Evolutionary conservation across 257 asterid genomes (phyloP), one percentile per base, ranked within the genome.

Genomic region (Misopates orontium): DNA sequence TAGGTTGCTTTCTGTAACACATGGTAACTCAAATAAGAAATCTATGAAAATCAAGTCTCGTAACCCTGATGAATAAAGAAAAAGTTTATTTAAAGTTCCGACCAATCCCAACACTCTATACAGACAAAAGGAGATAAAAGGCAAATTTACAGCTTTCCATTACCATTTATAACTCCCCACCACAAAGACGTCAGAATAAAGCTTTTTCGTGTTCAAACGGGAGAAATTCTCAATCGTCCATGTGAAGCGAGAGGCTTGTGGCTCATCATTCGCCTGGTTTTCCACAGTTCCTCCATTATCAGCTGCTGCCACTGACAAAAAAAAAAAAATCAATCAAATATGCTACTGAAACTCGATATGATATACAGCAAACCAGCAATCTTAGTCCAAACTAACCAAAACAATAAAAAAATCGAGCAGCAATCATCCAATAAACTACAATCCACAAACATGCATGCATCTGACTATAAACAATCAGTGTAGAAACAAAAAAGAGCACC

Each of bases 121-220:
- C 8, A 10, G 42, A 36, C 42, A 51, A 56, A 56, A 25, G 1
- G 20, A 25, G 1, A 25, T 23, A 15, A 56, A 24, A 4, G 6
- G 17, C 24, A 59, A 59, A 16, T 25, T 36, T 9, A 36, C 42
- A 36, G 42, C 42, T 36, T 36, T 5, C 42, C 28, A 71, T 69
- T 80, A 92, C 98, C 98, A 92, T 81, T 92, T 92, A 74, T 85
- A 87, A 71, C 91, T 75, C 64, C 98, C 98, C 52, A 89, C 95
- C 65, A 63, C 23, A 67, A 92, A 92, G 73, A 73, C 80, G 10
- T 87, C 97, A 4, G 97, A 92, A 56, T 92, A 92, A 53, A 79
- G 81, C 86, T 85, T 89, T 84, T 87, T 92, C 75, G 54, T 41
- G 66, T 77, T 84, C 80, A 84, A 28, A 32, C 91, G 83, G 60